Base-by-base conservation (phyloP, 2,329 filamentous ascomycete genomes). In the Penicillium sp. region DNA sequence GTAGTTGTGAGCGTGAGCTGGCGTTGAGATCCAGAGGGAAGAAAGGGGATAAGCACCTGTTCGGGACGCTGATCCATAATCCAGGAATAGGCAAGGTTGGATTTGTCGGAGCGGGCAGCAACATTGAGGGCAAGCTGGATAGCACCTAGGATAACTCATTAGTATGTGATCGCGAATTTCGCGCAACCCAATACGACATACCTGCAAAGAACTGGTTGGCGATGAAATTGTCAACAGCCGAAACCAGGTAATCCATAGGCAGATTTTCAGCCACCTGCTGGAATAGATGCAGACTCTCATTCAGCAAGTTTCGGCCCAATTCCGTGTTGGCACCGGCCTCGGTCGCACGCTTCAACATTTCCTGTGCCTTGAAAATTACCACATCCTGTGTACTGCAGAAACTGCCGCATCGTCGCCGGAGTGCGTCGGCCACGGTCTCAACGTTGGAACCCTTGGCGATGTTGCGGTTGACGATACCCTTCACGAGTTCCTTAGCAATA, bases 341-440 rank as follows among this genome's bases (percentile, higher is more conserved):
- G 2, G 87, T 86, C 1, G 93, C 93, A 62, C 90, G 84, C 78
- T 96, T 95, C 49, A 97, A 78, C 66, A 93, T 89, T 73, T 99
- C 94, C 70, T 97, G 93, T 0, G 94, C 94, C 74, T 96, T 97
- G 85, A 99, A 99, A 63, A 97, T 93, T 60, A 97, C 86, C 1
- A 97, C 94, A 76, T 99, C 94, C 61, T 99, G 93, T 0, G 93
- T 87, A 67, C 92, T 97, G 73, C 94, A 99, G 81, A 99, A 99
- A 74, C 89, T 97, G 58, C 94, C 95, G 64, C 94, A 99, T 64
- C 92, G 85, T 64, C 94, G 83, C 43, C 94, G 84, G 46, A 99
- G 78, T n/a, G 92, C 91, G 73, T 99, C 94, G 0, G 94, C 93
- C 23, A 99, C 91, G 0, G 92, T 97, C 75, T 99, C 95, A 18